Evolutionary conservation across 2,329 filamentous ascomycete genomes (phyloP).

Genomic region (Epichloe sylvatica): DNA sequence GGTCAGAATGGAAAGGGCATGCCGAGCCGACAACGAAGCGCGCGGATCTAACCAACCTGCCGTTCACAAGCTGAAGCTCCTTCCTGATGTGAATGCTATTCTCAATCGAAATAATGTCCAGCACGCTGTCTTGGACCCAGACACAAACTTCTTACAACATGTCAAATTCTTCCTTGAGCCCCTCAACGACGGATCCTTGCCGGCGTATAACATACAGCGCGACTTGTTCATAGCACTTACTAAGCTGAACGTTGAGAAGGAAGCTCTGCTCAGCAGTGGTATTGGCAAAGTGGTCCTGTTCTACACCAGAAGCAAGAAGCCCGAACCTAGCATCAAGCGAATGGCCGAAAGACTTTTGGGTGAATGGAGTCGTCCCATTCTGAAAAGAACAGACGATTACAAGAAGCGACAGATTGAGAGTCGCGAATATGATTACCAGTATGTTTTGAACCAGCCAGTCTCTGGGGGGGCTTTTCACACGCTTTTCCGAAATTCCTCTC

Average conservation of each 20-base stretch:
- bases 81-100: constrained; percentile 77
- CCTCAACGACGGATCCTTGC: constrained; percentile 81
- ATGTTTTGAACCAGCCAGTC: constrained; percentile 8
- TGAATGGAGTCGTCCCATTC: constrained; percentile 89
- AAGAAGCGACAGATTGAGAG: constrained; percentile 63
- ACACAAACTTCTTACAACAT: constrained; percentile 86
- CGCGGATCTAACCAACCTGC: constrained; percentile 70
- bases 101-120: constrained; percentile 82
- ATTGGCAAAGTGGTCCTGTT: constrained; percentile 95
- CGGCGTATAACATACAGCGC: constrained; percentile 93
- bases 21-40: constrained; percentile 70
- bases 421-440: constrained; percentile 50
- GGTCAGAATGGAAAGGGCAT: constrained; percentile 79
- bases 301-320: constrained; percentile 89
- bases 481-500: background rate
- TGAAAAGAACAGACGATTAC: constrained; percentile 89
- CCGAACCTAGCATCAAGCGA: constrained; percentile 78
- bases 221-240: constrained; percentile 75
- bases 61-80: constrained; percentile 81
- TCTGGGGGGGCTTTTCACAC: no score
- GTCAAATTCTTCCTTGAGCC: constrained; percentile 97
- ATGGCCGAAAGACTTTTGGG: constrained; percentile 84
- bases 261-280: constrained; percentile 74
- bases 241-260: constrained; percentile 78
- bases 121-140: constrained; percentile 75